Evolutionary conservation across 2,329 filamentous ascomycete genomes (phyloP).

Genomic region (Fusarium pseudograminearum): DNA sequence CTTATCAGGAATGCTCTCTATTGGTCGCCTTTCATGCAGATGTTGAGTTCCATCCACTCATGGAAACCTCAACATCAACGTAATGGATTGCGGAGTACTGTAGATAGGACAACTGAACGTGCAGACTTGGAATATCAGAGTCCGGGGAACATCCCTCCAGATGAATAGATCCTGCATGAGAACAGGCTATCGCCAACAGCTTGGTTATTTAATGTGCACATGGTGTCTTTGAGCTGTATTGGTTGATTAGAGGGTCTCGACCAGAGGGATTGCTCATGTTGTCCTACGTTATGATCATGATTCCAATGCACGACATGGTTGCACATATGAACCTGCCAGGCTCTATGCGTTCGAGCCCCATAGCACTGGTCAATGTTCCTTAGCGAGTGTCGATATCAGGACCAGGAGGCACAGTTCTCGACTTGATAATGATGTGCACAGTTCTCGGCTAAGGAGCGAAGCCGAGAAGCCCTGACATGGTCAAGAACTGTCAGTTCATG

Average conservation of each 20-base stretch:
- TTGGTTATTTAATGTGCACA: not conserved
- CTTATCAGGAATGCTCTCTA: slow-evolving; percentile 38
- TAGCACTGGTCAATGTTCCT: not conserved
- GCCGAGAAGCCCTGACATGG: slow-evolving; percentile 17
- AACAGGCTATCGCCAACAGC: not conserved
- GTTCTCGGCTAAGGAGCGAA: slow-evolving; percentile 17
- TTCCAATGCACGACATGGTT: slow-evolving; percentile 34
- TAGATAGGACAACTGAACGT: slow-evolving; percentile 3
- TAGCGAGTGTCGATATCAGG: not conserved
- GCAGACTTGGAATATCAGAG: not conserved
- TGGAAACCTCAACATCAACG: slow-evolving; percentile 36
- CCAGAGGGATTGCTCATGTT: slow-evolving; percentile 13
- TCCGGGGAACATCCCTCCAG: slow-evolving; percentile 23
- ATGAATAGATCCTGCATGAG: not conserved
- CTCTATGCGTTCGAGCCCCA: not conserved
- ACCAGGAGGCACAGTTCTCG: not conserved
- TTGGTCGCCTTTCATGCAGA: slow-evolving; percentile 22
- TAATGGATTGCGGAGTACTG: slow-evolving; percentile 35
- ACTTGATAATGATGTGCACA: slow-evolving; percentile 2
- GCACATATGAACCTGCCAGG: slow-evolving; percentile 12
- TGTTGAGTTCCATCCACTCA: slow-evolving; percentile 27
- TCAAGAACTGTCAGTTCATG: not conserved
- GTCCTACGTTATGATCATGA: slow-evolving; percentile 11
- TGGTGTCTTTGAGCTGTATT: slow-evolving; percentile 14
- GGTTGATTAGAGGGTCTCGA: not conserved